phyloP scores from a whole-genome alignment of 148 eudicot species.

The Vaccinium macrocarpon region DNA sequence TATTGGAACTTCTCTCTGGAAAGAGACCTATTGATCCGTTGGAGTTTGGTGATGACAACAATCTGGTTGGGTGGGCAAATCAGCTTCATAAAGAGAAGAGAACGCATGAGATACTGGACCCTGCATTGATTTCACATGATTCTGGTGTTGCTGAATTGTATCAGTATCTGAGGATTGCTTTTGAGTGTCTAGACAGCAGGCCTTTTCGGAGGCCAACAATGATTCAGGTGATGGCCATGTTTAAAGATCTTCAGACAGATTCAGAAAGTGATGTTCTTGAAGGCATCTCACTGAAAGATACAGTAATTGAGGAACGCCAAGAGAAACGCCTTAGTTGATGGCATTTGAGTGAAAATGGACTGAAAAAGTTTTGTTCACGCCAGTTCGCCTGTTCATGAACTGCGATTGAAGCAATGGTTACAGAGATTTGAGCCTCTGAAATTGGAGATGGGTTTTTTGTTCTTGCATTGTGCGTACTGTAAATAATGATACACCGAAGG shows the following conservation, averaged over 20 bases:
- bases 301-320: conserved; percentile 46
- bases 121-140: conserved; percentile 31
- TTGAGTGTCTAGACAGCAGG: conserved; percentile 52
- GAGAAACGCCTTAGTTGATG: conserved; percentile 28
- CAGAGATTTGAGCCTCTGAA: background rate
- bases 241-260: conserved; percentile 48
- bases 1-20: conserved; percentile 53
- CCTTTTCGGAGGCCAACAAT: conserved; percentile 48
- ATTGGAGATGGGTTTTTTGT: conserved; percentile 9
- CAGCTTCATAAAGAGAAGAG: conserved; percentile 38
- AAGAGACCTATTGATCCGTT: conserved; percentile 45
- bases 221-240: conserved; percentile 63
- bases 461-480: conserved; percentile 19
- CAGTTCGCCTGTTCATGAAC: background rate
- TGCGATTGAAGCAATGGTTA: background rate
- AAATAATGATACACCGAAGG: conserved; percentile 27
- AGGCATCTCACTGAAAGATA: conserved; percentile 39
- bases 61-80: conserved; percentile 65
- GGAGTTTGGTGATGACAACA: conserved; percentile 55
- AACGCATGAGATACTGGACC: conserved; percentile 42
- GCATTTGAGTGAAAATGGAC: conserved; percentile 3
- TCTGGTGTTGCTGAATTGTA: conserved; percentile 34
- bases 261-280: conserved; percentile 51
- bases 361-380: background rate
- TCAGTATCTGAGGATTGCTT: conserved; percentile 44